These are phyloP conservation scores for Hypoxylon crocopeplum DNA, from an alignment of 495 filamentous ascomycete species.

Conservation along the genomic window DNA sequence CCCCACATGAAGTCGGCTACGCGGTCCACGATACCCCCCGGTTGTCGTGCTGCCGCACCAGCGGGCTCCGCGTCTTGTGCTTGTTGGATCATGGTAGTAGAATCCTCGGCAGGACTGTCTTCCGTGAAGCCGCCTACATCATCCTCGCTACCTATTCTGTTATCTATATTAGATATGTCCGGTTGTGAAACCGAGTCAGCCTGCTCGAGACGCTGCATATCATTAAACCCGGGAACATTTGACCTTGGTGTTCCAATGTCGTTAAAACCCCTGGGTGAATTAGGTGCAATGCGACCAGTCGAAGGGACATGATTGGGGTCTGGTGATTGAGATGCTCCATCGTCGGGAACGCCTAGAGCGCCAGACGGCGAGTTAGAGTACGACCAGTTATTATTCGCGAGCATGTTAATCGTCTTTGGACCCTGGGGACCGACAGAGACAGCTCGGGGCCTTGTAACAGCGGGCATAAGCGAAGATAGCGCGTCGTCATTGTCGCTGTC, in stretches of 20 bases:
- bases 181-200: background rate
- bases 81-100: background rate
- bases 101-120: background rate
- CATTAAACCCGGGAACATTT: background rate
- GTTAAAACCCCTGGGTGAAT: no score
- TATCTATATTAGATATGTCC: background rate
- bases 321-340: background rate
- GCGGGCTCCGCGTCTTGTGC: slow-evolving; percentile 9
- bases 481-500: slow-evolving; percentile 3
- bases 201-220: background rate
- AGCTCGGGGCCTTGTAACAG: slow-evolving; percentile 40
- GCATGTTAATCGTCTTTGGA: slow-evolving; percentile 43
- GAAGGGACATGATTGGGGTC: background rate
- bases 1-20: slow-evolving; percentile 60
- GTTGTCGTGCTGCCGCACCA: slow-evolving; percentile 25
- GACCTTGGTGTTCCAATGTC: background rate
- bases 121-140: background rate
- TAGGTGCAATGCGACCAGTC: background rate
- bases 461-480: slow-evolving; percentile 6
- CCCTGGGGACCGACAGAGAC: slow-evolving; percentile 55
- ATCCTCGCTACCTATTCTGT: background rate
- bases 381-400: slow-evolving; percentile 60
- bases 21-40: slow-evolving; percentile 43
- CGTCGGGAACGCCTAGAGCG: background rate
- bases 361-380: slow-evolving; percentile 43